These are phyloP conservation scores for Haematococcus lacustris DNA, from an alignment of 139 green algal species.

Conservation along the genomic window DNA sequence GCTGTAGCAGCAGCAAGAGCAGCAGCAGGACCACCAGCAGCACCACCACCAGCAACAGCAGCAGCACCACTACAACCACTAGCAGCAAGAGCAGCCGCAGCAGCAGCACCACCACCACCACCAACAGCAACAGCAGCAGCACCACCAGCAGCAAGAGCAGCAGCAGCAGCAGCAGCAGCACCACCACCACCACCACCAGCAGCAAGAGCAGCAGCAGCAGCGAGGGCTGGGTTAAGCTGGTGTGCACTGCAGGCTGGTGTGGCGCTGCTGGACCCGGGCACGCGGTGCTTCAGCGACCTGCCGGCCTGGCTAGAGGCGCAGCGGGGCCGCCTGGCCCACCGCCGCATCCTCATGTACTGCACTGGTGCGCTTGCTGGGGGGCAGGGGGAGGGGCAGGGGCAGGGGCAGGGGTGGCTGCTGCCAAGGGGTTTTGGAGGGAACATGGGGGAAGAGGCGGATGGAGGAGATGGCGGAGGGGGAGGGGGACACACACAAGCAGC, in stretches of 20 bases:
- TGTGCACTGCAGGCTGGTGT: constrained; percentile 18
- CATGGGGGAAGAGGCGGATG: neutral
- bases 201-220: too few species aligned
- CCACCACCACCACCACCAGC: too few species aligned
- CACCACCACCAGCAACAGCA: too few species aligned
- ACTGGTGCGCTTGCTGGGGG: constrained; percentile 23
- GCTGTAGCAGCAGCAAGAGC: too few species aligned
- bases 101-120: too few species aligned
- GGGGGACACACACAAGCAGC: neutral
- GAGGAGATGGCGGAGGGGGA: neutral
- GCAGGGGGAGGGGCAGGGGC: neutral
- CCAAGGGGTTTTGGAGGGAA: neutral
- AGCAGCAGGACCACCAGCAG: too few species aligned
- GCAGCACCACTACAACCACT: too few species aligned
- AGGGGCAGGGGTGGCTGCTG: neutral
- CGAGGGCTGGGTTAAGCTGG: too few species aligned
- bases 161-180: too few species aligned
- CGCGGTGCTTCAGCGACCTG: constrained; percentile 65
- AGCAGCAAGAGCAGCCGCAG: too few species aligned
- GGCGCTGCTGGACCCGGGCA: constrained; percentile 39
- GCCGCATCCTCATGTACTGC: constrained; percentile 72
- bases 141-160: too few species aligned
- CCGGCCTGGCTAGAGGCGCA: constrained; percentile 61
- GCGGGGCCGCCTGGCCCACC: constrained; percentile 9
- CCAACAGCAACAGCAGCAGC: too few species aligned